Evolutionary conservation across 1,139 yeast genomes (phyloP).

Genomic region (Candida buenavistaensis): DNA sequence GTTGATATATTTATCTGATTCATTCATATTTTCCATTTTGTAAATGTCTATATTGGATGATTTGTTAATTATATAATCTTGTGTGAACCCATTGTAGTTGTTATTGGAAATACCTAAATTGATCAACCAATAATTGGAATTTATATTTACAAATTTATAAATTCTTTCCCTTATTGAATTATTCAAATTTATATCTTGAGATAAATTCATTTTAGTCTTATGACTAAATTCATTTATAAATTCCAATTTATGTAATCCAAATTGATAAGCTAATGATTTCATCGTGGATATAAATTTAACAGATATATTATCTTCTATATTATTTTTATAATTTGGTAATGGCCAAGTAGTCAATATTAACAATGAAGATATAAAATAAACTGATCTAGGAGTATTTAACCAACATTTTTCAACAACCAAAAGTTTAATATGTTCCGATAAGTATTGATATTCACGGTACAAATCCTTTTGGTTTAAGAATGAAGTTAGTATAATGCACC

Average conservation of each 20-base stretch:
- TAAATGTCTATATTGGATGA: constrained; percentile 30
- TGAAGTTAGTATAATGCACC: constrained; percentile 43
- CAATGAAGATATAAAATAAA: constrained; percentile 40
- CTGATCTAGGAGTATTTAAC: constrained; percentile 47
- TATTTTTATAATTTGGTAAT: constrained; percentile 33
- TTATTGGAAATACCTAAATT: constrained; percentile 41
- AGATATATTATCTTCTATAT: constrained; percentile 35
- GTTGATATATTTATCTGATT: constrained; percentile 38
- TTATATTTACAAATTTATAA: constrained; percentile 44
- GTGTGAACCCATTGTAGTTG: constrained; percentile 40
- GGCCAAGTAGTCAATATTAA: constrained; percentile 51
- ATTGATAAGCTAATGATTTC: constrained; percentile 43
- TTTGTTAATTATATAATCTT: constrained; percentile 43
- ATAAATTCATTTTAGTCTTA: constrained; percentile 38
- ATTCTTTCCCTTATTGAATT: constrained; percentile 43
- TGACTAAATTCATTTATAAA: constrained; percentile 47
- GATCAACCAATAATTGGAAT: constrained; percentile 47
- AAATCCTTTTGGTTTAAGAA: constrained; percentile 19
- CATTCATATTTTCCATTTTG: constrained; percentile 10
- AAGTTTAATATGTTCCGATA: constrained; percentile 36
- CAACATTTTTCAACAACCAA: constrained; percentile 47
- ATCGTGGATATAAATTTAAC: constrained; percentile 42
- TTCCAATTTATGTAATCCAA: constrained; percentile 45
- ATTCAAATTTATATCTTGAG: constrained; percentile 34
- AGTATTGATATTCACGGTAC: constrained; percentile 20